These are phyloP conservation scores for Mimosa bimucronata DNA, from an alignment of 306 rosid species.

Conservation along the genomic window DNA sequence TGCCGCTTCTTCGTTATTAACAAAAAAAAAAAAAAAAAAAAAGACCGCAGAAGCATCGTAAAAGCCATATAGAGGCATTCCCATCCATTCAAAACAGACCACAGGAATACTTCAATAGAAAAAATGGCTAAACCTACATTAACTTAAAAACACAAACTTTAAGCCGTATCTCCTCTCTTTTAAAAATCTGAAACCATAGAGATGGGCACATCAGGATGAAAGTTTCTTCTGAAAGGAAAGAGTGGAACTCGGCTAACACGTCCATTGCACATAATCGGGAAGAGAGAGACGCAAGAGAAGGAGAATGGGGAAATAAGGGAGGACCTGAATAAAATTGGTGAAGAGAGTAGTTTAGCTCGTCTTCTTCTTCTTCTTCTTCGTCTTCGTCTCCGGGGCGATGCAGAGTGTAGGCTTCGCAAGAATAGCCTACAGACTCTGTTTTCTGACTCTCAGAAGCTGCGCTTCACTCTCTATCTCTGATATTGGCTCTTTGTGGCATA, in stretches of 20 bases:
- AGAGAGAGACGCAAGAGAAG: not conserved
- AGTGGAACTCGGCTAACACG: conserved; percentile 16
- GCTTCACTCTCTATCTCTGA: not conserved
- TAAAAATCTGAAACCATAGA: not conserved
- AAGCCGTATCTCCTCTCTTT: not conserved
- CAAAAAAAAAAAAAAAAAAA: conserved; percentile 27
- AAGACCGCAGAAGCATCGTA: conserved; percentile 21
- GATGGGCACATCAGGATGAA: not conserved
- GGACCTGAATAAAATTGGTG: conserved; percentile 17
- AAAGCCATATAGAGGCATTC: conserved; percentile 6
- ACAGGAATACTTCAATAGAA: not conserved
- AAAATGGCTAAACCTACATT: not conserved
- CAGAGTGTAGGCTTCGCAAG: conserved; percentile 9
- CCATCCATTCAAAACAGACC: not conserved
- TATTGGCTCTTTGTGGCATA: not conserved
- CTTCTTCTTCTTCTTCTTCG: not conserved
- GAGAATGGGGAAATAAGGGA: not conserved
- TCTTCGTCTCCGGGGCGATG: not conserved
- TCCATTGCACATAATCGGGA: not conserved
- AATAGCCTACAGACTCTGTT: not conserved
- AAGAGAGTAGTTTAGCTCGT: not conserved
- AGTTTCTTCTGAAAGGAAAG: not conserved
- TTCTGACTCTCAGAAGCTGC: not conserved
- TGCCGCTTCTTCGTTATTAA: conserved; percentile 32
- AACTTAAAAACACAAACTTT: not conserved